Evolutionary conservation across 257 asterid species (phyloP), one percentile per base, ranked within the genome.

Genomic region (Primulina eburnea): DNA sequence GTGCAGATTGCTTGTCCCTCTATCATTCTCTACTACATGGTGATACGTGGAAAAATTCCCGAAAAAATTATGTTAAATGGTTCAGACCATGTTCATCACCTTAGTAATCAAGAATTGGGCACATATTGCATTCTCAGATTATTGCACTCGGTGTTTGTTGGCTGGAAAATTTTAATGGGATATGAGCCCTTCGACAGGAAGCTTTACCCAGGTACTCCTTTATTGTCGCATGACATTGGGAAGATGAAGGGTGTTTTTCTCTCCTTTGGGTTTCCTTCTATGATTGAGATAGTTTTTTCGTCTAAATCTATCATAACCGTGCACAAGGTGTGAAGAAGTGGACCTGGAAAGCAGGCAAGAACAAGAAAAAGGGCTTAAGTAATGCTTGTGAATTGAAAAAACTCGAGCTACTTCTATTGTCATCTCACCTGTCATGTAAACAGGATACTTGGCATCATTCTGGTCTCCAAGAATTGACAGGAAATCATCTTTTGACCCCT

Each of bases 341-440:
- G 96, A 73, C 96, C 96, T 92, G 87, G 77, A 74, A 78, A 56
- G 60, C 20, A 30, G n/a, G 58, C 18, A 60, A 30, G 69, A 28
- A 67, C 35, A 66, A 20, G 21, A 62, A 21, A 21, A 64, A 57
- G 20, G 21, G 57, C 50, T 7, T 28, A 64, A 43, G 70, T 26
- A 57, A 6, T 63, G 40, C 71, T 59, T 4, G 37, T 20, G 63
- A 1, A 57, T 16, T 21, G 16, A 60, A 12, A 11, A 33, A 18
- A 20, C 30, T 62, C 33, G 26, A 60, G 4, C 11, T 11, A 50
- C 28, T 18, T 52, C 17, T 64, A 8, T 10, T 7, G 50, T 71
- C 34, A 58, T 40, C 32, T 9, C 75, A 85, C 98, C 98, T 76
- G 88, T 77, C 95, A 88, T 92, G 79, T 84, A 92, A 55, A 92